phyloP scores from a whole-genome alignment of 1,139 yeast species.

The Pichia sp. region DNA sequence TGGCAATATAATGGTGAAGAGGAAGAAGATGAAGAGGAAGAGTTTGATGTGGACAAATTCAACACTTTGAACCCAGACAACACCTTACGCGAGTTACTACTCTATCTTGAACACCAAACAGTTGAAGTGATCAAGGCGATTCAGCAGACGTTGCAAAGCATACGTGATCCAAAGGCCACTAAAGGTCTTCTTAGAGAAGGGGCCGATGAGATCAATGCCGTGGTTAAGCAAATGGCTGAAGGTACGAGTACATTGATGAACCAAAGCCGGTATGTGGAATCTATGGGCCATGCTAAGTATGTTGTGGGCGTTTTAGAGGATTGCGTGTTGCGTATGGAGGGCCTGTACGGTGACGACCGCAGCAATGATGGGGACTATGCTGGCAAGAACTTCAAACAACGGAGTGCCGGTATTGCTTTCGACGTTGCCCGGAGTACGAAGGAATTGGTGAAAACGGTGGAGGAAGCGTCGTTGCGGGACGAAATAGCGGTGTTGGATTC shows the following conservation, averaged over 20 bases:
- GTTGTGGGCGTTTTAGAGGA: conserved; percentile 82
- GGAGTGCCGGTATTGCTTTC: conserved; percentile 91
- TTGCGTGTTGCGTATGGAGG: conserved; percentile 74
- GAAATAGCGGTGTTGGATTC: conserved; percentile 32
- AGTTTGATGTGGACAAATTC: conserved; percentile 64
- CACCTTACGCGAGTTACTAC: conserved; percentile 75
- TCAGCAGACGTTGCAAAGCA: conserved; percentile 70
- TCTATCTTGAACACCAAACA: conserved; percentile 89
- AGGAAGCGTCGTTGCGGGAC: conserved; percentile 83
- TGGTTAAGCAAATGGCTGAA: conserved; percentile 81
- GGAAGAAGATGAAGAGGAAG: conserved; percentile 23
- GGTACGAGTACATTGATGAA: conserved; percentile 88
- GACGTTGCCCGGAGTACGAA: conserved; percentile 95
- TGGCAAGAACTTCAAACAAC: conserved; percentile 83
- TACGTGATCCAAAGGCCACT: conserved; percentile 70
- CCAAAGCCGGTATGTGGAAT: conserved; percentile 74
- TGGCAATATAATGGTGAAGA: conserved; percentile 9
- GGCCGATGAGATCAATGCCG: conserved; percentile 66
- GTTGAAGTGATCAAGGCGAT: conserved; percentile 87
- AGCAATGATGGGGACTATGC: conserved; percentile 64
- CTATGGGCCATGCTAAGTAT: conserved; percentile 88
- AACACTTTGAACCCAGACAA: conserved; percentile 84
- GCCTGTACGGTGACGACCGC: conserved; percentile 36
- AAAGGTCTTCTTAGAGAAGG: conserved; percentile 69
- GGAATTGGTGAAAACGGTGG: conserved; percentile 91